Base-by-base conservation (phyloP, 306 rosid genomes). In the Quercus parvula region DNA sequence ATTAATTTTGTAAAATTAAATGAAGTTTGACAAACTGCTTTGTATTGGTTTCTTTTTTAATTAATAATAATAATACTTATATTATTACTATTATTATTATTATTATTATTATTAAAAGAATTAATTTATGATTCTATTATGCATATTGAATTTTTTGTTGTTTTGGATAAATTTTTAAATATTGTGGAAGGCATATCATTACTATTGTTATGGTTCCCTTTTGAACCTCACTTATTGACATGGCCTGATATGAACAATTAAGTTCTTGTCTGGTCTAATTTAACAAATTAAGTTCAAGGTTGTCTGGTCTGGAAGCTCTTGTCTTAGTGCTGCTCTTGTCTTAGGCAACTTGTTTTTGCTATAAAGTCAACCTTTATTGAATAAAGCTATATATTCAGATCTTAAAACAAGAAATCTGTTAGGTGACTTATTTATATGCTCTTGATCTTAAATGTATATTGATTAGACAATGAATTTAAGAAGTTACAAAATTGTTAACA, bases 181-280 rank as follows among this genome's bases (percentile, higher is more conserved):
- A 74, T 78, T 74, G 76, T 52, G 71, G 70, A 46, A 73, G 73
- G 12, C 56, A 35, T 75, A 27, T 31, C 61, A 24, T 28, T 46
- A 35, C 25, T 10, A 28, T 31, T 25, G 54, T 62, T 46, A 59
- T 15, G 57, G 24, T 38, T 54, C 31, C 44, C 24, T 22, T 41
- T 10, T 66, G 33, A 10, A 11, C 54, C 13, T 11, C 68, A 14
- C 12, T 25, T 0, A n/a, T 69, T 69, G 30, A n/a, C 74, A 38
- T 38, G 17, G 74, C 74, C 7, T 38, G 27, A 70, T 41, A 25
- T 35, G 54, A 7, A 70, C 75, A 15, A 17, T 3, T 54, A n/a
- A 52, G 54, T 52, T 27, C 6, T 18, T 38, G 4, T 30, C 27
- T n/a, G 31, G 6, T 24, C 11, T n/a, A 57, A 57, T 5, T n/a